Evolutionary conservation across 2,329 filamentous ascomycete species (phyloP).

Genomic region (Aureobasidium lini): DNA sequence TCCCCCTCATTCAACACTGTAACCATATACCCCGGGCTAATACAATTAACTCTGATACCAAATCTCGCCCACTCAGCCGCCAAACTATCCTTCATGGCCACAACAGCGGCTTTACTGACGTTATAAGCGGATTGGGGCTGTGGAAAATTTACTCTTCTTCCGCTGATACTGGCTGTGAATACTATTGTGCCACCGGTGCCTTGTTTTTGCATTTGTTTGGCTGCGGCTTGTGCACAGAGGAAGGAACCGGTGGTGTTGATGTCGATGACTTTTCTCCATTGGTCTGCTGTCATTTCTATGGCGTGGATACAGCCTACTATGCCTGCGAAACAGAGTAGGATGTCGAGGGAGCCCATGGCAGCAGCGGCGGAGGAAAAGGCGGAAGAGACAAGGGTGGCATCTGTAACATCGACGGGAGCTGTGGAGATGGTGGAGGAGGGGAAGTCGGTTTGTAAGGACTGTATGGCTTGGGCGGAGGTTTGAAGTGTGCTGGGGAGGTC

Average conservation of each 20-base stretch:
- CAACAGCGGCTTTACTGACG: conserved; percentile 59
- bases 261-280: conserved; percentile 59
- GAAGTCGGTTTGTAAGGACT: conserved; percentile 46
- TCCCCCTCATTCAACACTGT: conserved; percentile 56
- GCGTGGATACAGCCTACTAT: conserved; percentile 58
- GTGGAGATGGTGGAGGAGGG: conserved; percentile 45
- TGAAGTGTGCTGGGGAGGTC: conserved; percentile 45
- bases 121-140: conserved; percentile 57
- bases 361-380: conserved; percentile 35
- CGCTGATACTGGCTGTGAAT: conserved; percentile 61
- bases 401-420: conserved; percentile 53
- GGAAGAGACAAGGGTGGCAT: conserved; percentile 39
- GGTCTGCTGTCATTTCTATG: conserved; percentile 48
- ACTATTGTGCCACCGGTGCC: conserved; percentile 54
- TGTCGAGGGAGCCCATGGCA: conserved; percentile 45
- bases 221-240: conserved; percentile 59
- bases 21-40: conserved; percentile 72
- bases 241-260: conserved; percentile 67
- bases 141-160: conserved; percentile 61
- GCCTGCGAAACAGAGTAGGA: conserved; percentile 59
- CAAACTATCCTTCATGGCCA: conserved; percentile 56
- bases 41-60: conserved; percentile 63
- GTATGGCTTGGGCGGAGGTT: conserved; percentile 36
- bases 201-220: conserved; percentile 46
- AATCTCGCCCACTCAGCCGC: conserved; percentile 67